Base-by-base conservation (phyloP, 2,329 filamentous ascomycete species). In the Aquanectria penicillioides region DNA sequence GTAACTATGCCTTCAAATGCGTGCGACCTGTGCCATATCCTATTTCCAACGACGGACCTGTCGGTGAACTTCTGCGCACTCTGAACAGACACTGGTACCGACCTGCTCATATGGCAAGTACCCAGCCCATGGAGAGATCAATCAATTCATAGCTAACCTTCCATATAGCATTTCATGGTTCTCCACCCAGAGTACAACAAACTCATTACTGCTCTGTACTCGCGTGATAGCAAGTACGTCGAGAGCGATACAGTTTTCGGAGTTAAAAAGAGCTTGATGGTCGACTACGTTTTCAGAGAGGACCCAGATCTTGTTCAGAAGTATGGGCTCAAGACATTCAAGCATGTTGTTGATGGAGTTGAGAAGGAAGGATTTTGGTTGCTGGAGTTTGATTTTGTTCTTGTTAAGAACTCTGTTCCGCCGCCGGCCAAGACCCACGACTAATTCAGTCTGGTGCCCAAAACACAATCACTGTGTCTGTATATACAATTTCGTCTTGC, bases 131-230 rank as follows among this genome's bases (percentile, higher is more conserved):
- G 90, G 93, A n/a, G n/a, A n/a, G n/a, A n/a, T n/a, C n/a, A n/a
- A n/a, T n/a, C n/a, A n/a, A n/a, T n/a, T n/a, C n/a, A n/a, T n/a
- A n/a, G n/a, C n/a, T n/a, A n/a, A n/a, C n/a, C n/a, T n/a, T n/a
- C n/a, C n/a, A n/a, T n/a, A n/a, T n/a, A n/a, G n/a, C 92, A 95
- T 75, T 94, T 95, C 70, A 95, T 96, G 91, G 93, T 97, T 77
- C 86, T 89, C 5, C 61, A 63, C n/a, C 12, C 13, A 4, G 57
- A 53, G 3, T 57, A 50, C 8, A 53, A 61, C 20, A 36, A 22
- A 0, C 34, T 63, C 2, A 58, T 54, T 20, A 63, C 57, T 4
- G 90, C 92, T 0, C 79, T 96, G 0, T 96, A 94, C 70, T 79
- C 94, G 50, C 86, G 89, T 3, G 88, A 87, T 43, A 91, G 94